Evolutionary conservation across 2,329 filamentous ascomycete genomes (phyloP), one percentile per base, ranked within the genome.

Genomic region (Bipolaris bicolor): DNA sequence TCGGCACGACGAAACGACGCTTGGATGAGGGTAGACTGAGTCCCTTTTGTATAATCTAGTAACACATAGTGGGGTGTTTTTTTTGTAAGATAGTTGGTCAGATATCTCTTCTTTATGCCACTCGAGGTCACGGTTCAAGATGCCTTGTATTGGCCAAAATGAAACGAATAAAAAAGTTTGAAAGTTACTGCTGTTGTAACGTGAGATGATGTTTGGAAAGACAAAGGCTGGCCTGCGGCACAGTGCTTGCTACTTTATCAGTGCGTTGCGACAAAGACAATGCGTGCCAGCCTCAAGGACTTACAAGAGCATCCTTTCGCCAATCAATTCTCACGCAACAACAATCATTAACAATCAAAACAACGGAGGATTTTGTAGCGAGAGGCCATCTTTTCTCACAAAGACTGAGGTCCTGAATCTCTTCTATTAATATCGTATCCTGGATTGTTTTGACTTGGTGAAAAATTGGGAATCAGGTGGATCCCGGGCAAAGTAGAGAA

Each of bases 31-130:
- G 33, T 10, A 29, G 46, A 49, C 20, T 5, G 22, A 49, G 22
- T 49, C 37, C 46, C 46, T 59, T 36, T 57, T 69, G 64, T 68
- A 72, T 57, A 57, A 66, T 58, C 49, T 59, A 53, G 41, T 57
- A 57, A 58, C 61, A 26, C 45, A 61, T 36, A 52, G 58, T 55
- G 61, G 55, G 66, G 45, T 60, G 44, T 52, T 59, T 55, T 59
- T 55, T 54, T 53, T 74, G 70, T 74, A 74, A 62, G 64, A 63
- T 67, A 75, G 53, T 50, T 47, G 41, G 49, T 55, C 34, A 51
- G 50, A 49, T 45, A 53, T 29, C 16, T 37, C 43, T 33, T 52
- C 49, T 33, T 52, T 31, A 11, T 34, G 36, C 18, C 26, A 33
- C 15, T 22, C 29, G 34, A 26, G 11, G 31, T 11, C 22, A 15